These are phyloP conservation scores for Diaporthe citrichinensis DNA, from an alignment of 2,329 filamentous ascomycete species.

Conservation along the genomic window DNA sequence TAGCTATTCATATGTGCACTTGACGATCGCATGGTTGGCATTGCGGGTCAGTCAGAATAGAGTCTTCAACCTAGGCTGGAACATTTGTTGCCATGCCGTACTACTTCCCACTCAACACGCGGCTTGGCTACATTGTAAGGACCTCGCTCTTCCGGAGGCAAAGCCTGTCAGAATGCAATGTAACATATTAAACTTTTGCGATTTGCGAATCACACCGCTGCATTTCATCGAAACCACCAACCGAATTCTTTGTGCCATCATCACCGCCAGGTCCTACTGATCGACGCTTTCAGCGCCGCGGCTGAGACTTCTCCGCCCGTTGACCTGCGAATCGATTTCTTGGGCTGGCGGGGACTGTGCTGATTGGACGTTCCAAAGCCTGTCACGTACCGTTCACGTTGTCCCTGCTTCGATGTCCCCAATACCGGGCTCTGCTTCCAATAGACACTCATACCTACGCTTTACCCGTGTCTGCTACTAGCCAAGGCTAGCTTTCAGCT, in stretches of 20 bases:
- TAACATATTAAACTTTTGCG: background rate
- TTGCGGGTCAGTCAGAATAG: background rate
- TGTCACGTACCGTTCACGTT: background rate
- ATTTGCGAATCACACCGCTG: background rate
- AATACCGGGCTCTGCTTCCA: background rate
- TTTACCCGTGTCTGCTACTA: background rate
- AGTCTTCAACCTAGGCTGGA: background rate
- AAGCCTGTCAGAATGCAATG: background rate
- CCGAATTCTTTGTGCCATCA: no score
- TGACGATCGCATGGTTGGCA: background rate
- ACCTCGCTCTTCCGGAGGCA: background rate
- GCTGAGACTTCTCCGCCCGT: background rate
- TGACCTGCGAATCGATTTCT: background rate
- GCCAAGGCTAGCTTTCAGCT: background rate
- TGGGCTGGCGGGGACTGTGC: background rate
- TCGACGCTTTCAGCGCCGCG: background rate
- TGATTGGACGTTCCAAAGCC: background rate
- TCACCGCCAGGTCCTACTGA: background rate
- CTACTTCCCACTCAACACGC: no score
- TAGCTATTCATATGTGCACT: background rate
- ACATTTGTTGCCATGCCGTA: background rate
- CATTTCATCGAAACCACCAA: background rate
- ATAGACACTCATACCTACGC: background rate
- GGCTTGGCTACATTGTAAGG: background rate
- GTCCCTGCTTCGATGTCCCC: background rate